Evolutionary conservation across 2,329 filamentous ascomycete genomes (phyloP).

Genomic region (Trichoderma brevicompactum): DNA sequence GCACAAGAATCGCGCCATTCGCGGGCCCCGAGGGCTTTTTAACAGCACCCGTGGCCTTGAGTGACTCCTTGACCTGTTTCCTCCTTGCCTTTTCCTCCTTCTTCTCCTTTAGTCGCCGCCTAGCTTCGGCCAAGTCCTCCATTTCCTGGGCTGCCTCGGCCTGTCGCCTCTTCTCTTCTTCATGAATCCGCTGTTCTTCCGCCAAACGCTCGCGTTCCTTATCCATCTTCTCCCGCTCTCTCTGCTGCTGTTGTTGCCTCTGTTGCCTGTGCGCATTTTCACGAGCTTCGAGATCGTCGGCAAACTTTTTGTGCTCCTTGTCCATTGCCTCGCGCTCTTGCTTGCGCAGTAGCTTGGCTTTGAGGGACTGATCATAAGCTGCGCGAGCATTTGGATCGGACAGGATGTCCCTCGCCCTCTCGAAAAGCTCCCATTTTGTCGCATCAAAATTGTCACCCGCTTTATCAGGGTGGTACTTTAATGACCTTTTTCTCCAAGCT

Average conservation of each 20-base stretch:
- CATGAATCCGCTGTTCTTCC: conserved; percentile 45
- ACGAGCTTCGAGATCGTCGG: conserved; percentile 81
- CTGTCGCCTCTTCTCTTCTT: conserved; percentile 44
- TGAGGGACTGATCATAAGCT: conserved; percentile 77
- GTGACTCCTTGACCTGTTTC: conserved; percentile 45
- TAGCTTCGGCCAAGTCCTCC: conserved; percentile 46
- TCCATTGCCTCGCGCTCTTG: conserved; percentile 75
- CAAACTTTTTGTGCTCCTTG: conserved; percentile 73
- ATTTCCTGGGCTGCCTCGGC: conserved; percentile 46
- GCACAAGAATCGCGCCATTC: conserved; percentile 44
- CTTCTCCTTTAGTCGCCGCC: conserved; percentile 45
- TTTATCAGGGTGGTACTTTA: conserved; percentile 96
- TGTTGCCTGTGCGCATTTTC: conserved; percentile 69
- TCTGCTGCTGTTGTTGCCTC: conserved; percentile 53
- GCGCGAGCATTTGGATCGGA: conserved; percentile 70
- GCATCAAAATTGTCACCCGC: conserved; percentile 74
- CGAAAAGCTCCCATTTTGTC: conserved; percentile 81
- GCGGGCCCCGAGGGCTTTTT: conserved; percentile 37
- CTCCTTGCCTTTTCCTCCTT: conserved; percentile 48
- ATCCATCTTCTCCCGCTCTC: conserved; percentile 42
- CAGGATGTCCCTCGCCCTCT: conserved; percentile 85
- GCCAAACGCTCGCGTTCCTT: conserved; percentile 45
- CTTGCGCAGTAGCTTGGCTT: conserved; percentile 70
- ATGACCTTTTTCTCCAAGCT: conserved; percentile 80
- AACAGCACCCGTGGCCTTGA: conserved; percentile 36